Evolutionary conservation across 805 yeast species (phyloP), one percentile per base, ranked within the genome.

Genomic region (Schizosaccharomyces cryophilus): DNA sequence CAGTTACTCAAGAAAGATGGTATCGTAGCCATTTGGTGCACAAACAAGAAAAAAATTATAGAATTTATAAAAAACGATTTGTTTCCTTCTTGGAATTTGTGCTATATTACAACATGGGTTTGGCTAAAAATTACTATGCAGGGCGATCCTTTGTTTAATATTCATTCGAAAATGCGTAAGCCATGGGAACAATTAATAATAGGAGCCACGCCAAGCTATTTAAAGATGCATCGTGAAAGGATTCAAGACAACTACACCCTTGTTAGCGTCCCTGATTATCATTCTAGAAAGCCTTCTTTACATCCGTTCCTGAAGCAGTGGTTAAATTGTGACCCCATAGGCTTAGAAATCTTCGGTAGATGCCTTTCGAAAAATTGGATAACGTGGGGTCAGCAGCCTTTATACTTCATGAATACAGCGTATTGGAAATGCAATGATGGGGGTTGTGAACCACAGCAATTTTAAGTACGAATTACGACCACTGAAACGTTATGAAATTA

Each of bases 111-210:
- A 3, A 45, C 51, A n/a, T 45, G 51, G 51, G 17, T 24, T 19
- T 59, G 61, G 61, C 21, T 59, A 5, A 59, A 59, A 21, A 31
- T 59, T 5, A 59, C 61, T 29, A 21, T 11, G 15, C n/a, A 21
- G 9, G 61, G 61, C 21, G 56, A 59, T 1, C 61, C 61, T 11
- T 17, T 59, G 30, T 59, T 35, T 38, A 60, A 59, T 19, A n/a
- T 59, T 30, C 38, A 31, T 26, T 42, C 56, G 13, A 15, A 21
- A 17, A 31, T 35, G 38, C 30, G 61, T 11, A 59, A 59, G 40
- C 61, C 61, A 6, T 59, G 48, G 35, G 61, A 59, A 51, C 26
- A 24, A 9, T 19, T 59, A n/a, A 9, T 35, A 5, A 24, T 59
- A 17, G 61, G 56, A 7, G 51, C 13, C 17, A 45, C 60, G 26